Percentiles rank a stretch among this genome's conserved stretches.
These are phyloP conservation scores for Torulaspora delbrueckii DNA, from an alignment of 805 yeast species.

Conservation along the genomic window DNA sequence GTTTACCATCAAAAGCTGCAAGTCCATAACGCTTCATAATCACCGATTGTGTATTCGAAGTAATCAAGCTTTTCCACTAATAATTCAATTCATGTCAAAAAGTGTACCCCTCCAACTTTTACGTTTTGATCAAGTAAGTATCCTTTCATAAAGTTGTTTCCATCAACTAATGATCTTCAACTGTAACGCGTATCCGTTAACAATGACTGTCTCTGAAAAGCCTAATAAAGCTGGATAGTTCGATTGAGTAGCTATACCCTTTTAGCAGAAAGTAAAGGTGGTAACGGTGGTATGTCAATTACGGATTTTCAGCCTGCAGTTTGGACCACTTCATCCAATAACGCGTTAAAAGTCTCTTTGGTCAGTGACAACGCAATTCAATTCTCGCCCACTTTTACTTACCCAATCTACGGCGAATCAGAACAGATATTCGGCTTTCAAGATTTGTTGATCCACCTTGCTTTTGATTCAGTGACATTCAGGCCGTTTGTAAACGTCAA, in stretches of 20 bases:
- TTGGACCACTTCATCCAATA: conserved; percentile 75
- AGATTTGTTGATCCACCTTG: conserved; percentile 57
- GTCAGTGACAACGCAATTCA: conserved; percentile 55
- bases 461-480: conserved; percentile 71
- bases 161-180: too few species aligned
- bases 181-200: background rate
- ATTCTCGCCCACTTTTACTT: conserved; percentile 78
- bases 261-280: background rate
- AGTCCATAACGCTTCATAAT: conserved; percentile 44
- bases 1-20: conserved; percentile 40
- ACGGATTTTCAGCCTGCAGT: conserved; percentile 51
- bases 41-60: background rate
- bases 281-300: conserved; percentile 20
- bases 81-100: too few species aligned
- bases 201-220: background rate
- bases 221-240: background rate
- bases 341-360: conserved; percentile 54
- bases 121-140: too few species aligned
- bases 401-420: conserved; percentile 88
- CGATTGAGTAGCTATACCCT: background rate
- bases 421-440: conserved; percentile 85
- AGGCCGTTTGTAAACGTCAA: conserved; percentile 64
- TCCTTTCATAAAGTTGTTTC: too few species aligned
- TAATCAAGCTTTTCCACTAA: too few species aligned
- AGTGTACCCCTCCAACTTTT: too few species aligned